phyloP scores from a whole-genome alignment of 768 basidiomycete genomes.

The Podaxis carcinomalis region DNA sequence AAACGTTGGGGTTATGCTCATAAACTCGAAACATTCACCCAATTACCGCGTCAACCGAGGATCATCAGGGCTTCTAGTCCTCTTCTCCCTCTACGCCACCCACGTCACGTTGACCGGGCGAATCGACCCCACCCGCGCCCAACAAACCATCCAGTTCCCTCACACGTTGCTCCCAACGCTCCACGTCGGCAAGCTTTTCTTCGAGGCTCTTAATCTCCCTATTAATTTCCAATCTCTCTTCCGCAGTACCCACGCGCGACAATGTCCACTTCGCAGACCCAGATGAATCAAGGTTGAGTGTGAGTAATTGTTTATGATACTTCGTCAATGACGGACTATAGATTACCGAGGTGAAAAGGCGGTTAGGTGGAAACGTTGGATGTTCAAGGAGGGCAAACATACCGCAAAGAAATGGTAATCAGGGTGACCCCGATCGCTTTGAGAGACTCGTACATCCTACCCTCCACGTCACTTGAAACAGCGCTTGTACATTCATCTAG shows the following conservation, averaged over 20 bases:
- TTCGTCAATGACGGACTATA: slow-evolving; percentile 77
- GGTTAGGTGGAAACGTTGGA: background rate
- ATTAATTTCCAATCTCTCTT: slow-evolving; percentile 71
- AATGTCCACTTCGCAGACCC: slow-evolving; percentile 69
- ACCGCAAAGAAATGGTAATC: slow-evolving; percentile 89
- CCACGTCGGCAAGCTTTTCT: slow-evolving; percentile 64
- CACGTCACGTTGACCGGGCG: background rate
- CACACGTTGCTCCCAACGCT: slow-evolving; percentile 66
- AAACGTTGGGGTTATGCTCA: no score
- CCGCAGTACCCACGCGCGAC: slow-evolving; percentile 63
- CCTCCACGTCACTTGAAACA: slow-evolving; percentile 94
- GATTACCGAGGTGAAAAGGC: background rate
- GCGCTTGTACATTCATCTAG: slow-evolving; percentile 94
- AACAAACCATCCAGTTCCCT: slow-evolving; percentile 59
- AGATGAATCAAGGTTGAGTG: slow-evolving; percentile 58
- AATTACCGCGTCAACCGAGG: background rate
- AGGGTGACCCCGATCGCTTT: slow-evolving; percentile 88
- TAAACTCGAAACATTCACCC: no score
- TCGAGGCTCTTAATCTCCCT: slow-evolving; percentile 70
- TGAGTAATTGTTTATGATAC: slow-evolving; percentile 86
- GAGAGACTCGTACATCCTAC: slow-evolving; percentile 90
- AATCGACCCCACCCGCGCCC: slow-evolving; percentile 31
- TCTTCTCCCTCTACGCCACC: background rate
- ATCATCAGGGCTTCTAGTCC: background rate
- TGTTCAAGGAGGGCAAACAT: slow-evolving; percentile 4